phyloP scores from a whole-genome alignment of 2,329 filamentous ascomycete genomes.

The Epichloe scottii region DNA sequence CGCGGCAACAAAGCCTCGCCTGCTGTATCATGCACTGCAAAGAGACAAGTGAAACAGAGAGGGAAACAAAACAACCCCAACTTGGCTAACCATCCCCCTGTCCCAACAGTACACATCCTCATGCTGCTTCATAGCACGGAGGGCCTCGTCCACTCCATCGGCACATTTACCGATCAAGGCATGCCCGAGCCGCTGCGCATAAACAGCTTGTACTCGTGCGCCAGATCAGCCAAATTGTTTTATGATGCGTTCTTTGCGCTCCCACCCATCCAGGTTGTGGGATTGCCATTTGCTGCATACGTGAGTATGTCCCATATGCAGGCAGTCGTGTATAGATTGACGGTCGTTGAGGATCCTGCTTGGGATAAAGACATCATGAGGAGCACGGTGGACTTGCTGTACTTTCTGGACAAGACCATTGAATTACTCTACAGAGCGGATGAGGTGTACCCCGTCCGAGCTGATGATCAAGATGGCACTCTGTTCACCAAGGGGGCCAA shows the following conservation, averaged over 20 bases:
- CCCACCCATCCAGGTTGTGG: conserved; percentile 16
- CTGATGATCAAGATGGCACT: conserved; percentile 17
- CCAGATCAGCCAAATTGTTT: conserved; percentile 22
- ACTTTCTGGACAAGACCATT: conserved; percentile 21
- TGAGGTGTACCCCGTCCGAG: conserved; percentile 15
- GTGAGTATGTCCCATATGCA: conserved; percentile 24
- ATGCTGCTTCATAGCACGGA: conserved; percentile 19
- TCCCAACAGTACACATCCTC: conserved; percentile 16
- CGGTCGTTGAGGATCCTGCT: conserved; percentile 24
- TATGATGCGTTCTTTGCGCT: conserved; percentile 25
- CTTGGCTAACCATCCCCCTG: not conserved
- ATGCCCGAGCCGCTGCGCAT: conserved; percentile 21
- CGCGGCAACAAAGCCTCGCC: no score
- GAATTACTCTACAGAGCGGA: conserved; percentile 19
- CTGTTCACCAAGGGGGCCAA: conserved; percentile 22
- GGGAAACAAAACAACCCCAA: no score
- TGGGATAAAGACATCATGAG: conserved; percentile 28
- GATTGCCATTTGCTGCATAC: conserved; percentile 21
- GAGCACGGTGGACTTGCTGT: conserved; percentile 22
- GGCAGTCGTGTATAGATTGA: conserved; percentile 26
- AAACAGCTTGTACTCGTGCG: conserved; percentile 23
- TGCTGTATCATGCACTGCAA: no score
- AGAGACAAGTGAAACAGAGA: no score
- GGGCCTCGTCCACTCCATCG: conserved; percentile 19
- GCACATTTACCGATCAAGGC: conserved; percentile 17